These are phyloP conservation scores for Cladosporium sp. DNA, from an alignment of 2,329 filamentous ascomycete species.

Conservation along the genomic window DNA sequence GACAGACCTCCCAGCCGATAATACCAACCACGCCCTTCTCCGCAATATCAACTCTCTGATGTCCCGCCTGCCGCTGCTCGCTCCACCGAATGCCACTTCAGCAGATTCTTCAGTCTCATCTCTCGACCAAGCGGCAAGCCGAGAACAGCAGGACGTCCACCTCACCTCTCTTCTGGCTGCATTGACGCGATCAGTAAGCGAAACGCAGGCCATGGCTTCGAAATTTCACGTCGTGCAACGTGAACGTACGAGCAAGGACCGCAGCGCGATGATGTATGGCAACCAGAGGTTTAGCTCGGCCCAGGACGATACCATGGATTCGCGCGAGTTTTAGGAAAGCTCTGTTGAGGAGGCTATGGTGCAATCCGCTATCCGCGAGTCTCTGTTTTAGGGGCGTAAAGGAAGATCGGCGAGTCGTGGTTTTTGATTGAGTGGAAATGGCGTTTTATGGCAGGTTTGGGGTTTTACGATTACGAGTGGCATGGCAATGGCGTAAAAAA, in stretches of 20 bases:
- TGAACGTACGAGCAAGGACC: conserved; percentile 34
- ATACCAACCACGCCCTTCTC: conserved; percentile 64
- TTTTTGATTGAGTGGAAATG: not conserved
- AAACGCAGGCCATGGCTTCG: conserved; percentile 67
- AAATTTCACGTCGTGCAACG: conserved; percentile 55
- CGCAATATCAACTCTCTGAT: conserved; percentile 85
- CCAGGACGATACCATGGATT: not conserved
- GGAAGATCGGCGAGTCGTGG: not conserved
- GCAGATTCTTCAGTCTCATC: conserved; percentile 36
- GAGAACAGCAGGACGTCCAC: conserved; percentile 78
- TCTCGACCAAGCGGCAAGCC: conserved; percentile 46
- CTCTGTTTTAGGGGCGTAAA: no score
- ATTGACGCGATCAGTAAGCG: conserved; percentile 67
- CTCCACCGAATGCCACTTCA: conserved; percentile 70
- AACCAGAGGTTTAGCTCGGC: not conserved
- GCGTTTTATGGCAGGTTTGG: not conserved
- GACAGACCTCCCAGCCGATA: conserved; percentile 32
- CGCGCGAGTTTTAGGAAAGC: conserved; percentile 2
- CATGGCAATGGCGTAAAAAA: not conserved
- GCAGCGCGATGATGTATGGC: conserved; percentile 1
- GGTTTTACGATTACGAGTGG: not conserved
- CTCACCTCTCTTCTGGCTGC: conserved; percentile 71
- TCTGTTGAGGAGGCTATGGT: not conserved
- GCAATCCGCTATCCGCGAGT: not conserved
- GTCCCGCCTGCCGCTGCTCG: conserved; percentile 74